A percentile compares a stretch with the other conserved stretches of the same genome.
These are phyloP conservation scores for Tausonia pullulans DNA, from an alignment of 1,284 basidiomycete genomes.

Conservation along the genomic window DNA sequence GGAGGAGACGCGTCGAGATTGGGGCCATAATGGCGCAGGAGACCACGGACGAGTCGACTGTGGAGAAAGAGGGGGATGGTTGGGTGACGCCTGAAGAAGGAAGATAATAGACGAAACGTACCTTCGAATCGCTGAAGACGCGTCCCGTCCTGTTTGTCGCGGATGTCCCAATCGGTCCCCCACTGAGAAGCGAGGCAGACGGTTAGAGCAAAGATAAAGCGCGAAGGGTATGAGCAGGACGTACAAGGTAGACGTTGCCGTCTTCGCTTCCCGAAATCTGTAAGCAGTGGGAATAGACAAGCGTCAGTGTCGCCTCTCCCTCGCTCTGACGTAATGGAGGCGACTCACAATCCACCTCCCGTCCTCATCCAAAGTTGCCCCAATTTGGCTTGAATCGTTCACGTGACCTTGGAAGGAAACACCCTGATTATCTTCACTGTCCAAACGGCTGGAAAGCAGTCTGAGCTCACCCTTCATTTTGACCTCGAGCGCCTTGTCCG, in stretches of 20 bases:
- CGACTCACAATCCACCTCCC: conserved; percentile 6
- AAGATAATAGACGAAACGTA: not conserved
- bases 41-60: conserved; percentile 7
- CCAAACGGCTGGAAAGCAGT: not conserved
- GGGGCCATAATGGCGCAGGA: conserved; percentile 6
- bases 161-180: conserved; percentile 2
- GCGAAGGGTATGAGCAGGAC: not conserved
- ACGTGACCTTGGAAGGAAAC: not conserved
- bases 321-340: not conserved
- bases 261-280: conserved; percentile 12
- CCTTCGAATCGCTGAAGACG: conserved; percentile 3
- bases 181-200: not conserved
- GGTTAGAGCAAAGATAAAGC: not conserved
- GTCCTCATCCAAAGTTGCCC: conserved; percentile 1
- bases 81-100: not conserved
- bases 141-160: not conserved
- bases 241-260: conserved; percentile 1
- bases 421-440: not conserved
- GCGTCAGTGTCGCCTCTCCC: not conserved
- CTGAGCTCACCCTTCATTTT: conserved; percentile 21
- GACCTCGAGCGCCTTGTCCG: conserved; percentile 21
- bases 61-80: not conserved
- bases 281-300: not conserved
- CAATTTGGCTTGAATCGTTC: conserved; percentile 10
- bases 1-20: not conserved